Evolutionary conservation across 495 filamentous ascomycete species (phyloP).

Genomic region (Talaromyces liani): DNA sequence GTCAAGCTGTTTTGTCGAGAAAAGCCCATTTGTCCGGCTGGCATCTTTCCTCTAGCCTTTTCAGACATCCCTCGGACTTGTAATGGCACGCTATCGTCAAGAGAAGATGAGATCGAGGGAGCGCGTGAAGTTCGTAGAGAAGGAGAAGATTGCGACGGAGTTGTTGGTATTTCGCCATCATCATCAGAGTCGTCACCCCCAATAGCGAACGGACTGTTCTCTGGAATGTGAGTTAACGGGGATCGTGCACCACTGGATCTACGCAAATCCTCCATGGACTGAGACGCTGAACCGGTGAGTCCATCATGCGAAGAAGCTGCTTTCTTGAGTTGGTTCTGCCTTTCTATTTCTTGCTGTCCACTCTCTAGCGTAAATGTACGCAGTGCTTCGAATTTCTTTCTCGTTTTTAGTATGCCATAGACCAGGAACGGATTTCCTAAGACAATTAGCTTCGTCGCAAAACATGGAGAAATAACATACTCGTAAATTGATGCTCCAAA

Average conservation of each 20-base stretch:
- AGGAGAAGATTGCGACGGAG: slow-evolving; percentile 63
- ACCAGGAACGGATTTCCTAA: slow-evolving; percentile 78
- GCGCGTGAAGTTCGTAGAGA: slow-evolving; percentile 64
- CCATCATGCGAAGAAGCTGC: slow-evolving; percentile 41
- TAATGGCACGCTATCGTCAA: slow-evolving; percentile 76
- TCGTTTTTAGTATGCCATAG: slow-evolving; percentile 70
- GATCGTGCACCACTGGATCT: slow-evolving; percentile 56
- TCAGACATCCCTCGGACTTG: slow-evolving; percentile 97
- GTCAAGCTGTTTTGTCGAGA: slow-evolving; percentile 89
- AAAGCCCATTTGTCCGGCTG: slow-evolving; percentile 74
- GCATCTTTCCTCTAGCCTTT: slow-evolving; percentile 94
- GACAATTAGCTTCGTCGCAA: too few relatives aligned
- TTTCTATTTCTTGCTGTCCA: slow-evolving; percentile 87
- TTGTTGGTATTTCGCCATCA: slow-evolving; percentile 55
- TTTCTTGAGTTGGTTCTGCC: slow-evolving; percentile 66
- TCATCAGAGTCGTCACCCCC: slow-evolving; percentile 83
- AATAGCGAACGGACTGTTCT: slow-evolving; percentile 73
- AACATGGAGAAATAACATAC: too few relatives aligned
- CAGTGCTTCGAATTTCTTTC: slow-evolving; percentile 79
- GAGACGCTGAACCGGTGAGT: slow-evolving; percentile 33
- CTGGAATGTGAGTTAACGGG: slow-evolving; percentile 69
- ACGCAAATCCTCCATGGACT: slow-evolving; percentile 66
- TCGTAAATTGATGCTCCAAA: slow-evolving; percentile 81
- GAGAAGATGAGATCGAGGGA: slow-evolving; percentile 62
- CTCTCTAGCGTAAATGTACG: slow-evolving; percentile 92